phyloP scores from a whole-genome alignment of 352 stramenopile species.

The Pythium pyrilobum region DNA sequence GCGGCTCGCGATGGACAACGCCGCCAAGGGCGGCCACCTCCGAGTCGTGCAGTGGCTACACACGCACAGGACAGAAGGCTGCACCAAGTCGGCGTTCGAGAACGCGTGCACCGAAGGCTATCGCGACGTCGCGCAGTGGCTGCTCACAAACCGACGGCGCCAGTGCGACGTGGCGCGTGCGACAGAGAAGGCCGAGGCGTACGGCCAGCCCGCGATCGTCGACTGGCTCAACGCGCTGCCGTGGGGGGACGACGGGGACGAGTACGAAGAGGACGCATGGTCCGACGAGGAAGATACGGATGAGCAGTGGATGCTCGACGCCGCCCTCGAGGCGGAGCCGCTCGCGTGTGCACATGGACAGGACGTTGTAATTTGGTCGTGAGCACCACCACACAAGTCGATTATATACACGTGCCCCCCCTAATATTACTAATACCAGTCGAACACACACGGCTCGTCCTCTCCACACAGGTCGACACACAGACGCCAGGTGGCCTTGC shows the following conservation, averaged over 20 bases:
- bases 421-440: too few relatives aligned
- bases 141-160: constrained; percentile 37
- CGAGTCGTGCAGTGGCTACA: constrained; percentile 51
- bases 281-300: constrained; percentile 4
- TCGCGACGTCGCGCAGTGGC: constrained; percentile 46
- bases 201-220: constrained; percentile 11
- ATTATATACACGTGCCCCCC: too few relatives aligned
- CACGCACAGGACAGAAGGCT: constrained; percentile 45
- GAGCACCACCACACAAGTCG: background rate
- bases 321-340: constrained; percentile 7
- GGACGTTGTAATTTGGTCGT: background rate
- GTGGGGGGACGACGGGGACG: background rate
- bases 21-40: constrained; percentile 39
- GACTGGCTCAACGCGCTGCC: constrained; percentile 22
- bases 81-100: constrained; percentile 58
- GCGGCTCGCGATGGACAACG: constrained; percentile 51
- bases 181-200: constrained; percentile 33
- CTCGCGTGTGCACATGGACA: background rate
- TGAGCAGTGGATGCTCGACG: constrained; percentile 10
- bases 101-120: constrained; percentile 58
- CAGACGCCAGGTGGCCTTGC: background rate
- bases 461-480: background rate
- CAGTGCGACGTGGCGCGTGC: constrained; percentile 29
- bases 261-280: constrained; percentile 15
- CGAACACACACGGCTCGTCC: too few relatives aligned